These are phyloP conservation scores for Malassezia psittaci DNA, from an alignment of 1,284 basidiomycete species.

Conservation along the genomic window DNA sequence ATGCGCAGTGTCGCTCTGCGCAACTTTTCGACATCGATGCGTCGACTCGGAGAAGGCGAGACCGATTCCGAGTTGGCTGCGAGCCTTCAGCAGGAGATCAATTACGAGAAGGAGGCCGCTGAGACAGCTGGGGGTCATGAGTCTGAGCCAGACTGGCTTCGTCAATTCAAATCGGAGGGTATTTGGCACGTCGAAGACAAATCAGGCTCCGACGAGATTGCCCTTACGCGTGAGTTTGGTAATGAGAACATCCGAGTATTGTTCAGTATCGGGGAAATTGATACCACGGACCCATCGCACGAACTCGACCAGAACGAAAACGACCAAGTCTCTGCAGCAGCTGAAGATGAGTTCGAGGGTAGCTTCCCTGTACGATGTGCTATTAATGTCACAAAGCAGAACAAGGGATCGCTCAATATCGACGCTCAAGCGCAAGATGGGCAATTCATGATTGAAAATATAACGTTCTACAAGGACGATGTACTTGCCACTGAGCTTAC, in stretches of 20 bases:
- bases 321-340: slow-evolving; percentile 50
- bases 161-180: slow-evolving; percentile 62
- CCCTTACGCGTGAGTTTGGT: slow-evolving; percentile 71
- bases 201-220: slow-evolving; percentile 69
- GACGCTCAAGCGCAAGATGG: slow-evolving; percentile 55
- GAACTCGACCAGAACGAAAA: slow-evolving; percentile 48
- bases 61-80: slow-evolving; percentile 64
- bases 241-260: slow-evolving; percentile 58
- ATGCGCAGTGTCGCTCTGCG: neutral
- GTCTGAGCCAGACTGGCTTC: slow-evolving; percentile 63
- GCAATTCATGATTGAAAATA: slow-evolving; percentile 74
- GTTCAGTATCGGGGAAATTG: slow-evolving; percentile 42
- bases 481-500: slow-evolving; percentile 67
- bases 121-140: slow-evolving; percentile 19
- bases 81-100: slow-evolving; percentile 71
- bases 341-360: slow-evolving; percentile 24
- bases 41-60: slow-evolving; percentile 46
- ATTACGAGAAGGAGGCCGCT: slow-evolving; percentile 63
- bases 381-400: slow-evolving; percentile 72
- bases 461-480: slow-evolving; percentile 69
- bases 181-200: slow-evolving; percentile 70
- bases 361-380: slow-evolving; percentile 63
- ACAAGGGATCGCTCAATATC: slow-evolving; percentile 35
- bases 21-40: slow-evolving; percentile 12
- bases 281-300: slow-evolving; percentile 24